Percentiles rank a stretch among this genome's conserved stretches.
Conservation (phyloP, 1,139 yeast species). For the Geotrichum australiense region DNA sequence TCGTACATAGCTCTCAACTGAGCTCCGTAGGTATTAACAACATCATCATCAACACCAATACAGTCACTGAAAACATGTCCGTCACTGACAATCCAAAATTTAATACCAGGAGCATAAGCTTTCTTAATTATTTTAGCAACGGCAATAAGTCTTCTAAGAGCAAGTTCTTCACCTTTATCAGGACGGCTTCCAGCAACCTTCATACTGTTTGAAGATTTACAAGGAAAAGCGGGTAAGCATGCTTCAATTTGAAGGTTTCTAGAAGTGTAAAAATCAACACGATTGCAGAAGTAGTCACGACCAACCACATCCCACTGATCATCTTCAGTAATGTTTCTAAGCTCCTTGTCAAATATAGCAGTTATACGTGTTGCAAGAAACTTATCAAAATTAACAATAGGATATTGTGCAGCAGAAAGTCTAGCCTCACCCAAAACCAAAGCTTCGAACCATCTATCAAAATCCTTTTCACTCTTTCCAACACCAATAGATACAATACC, state of each 20-base stretch:
- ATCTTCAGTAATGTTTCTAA: slow-evolving; percentile 17
- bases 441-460: slow-evolving; percentile 19
- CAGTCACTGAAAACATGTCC: slow-evolving; percentile 20
- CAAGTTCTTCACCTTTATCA: slow-evolving; percentile 19
- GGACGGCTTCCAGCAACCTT: slow-evolving; percentile 17
- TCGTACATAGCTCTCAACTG: slow-evolving; percentile 14
- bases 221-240: slow-evolving; percentile 19
- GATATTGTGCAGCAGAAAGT: slow-evolving; percentile 7
- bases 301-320: slow-evolving; percentile 16
- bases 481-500: slow-evolving; percentile 13
- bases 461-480: slow-evolving; percentile 7
- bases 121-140: slow-evolving; percentile 13
- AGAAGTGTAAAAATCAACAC: slow-evolving; percentile 14
- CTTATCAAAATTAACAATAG: neutral
- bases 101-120: slow-evolving; percentile 17
- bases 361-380: slow-evolving; percentile 8
- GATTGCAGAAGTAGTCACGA: slow-evolving; percentile 11
- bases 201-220: slow-evolving; percentile 17
- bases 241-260: slow-evolving; percentile 15
- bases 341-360: slow-evolving; percentile 15
- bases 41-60: slow-evolving; percentile 18
- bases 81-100: slow-evolving; percentile 19
- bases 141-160: slow-evolving; percentile 13
- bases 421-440: slow-evolving; percentile 13
- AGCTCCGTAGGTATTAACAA: slow-evolving; percentile 15